These are phyloP conservation scores for Thamnidium elegans DNA, from an alignment of 192 early-diverging fungal genomes.

Conservation along the genomic window DNA sequence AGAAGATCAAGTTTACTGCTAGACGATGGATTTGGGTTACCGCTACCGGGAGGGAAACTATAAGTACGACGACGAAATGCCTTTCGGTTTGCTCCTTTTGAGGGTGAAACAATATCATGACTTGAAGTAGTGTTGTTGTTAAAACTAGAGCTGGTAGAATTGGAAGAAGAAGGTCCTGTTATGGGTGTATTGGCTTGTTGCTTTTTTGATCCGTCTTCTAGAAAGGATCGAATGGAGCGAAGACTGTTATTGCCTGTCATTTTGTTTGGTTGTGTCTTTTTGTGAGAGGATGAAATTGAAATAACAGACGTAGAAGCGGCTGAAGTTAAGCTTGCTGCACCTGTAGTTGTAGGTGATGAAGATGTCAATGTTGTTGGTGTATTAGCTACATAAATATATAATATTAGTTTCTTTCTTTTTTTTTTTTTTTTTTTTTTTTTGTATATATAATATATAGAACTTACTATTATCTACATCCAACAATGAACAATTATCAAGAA, in stretches of 20 bases:
- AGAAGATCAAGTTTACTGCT: neutral
- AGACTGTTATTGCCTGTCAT: conserved; percentile 3
- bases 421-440: no score
- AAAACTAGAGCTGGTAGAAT: neutral
- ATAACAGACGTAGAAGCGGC: no score
- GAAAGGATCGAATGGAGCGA: conserved; percentile 15
- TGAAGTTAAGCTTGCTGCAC: no score
- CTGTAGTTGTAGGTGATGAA: no score
- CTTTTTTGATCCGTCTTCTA: conserved; percentile 5
- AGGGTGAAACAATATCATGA: neutral
- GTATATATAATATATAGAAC: neutral
- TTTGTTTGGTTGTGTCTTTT: conserved; percentile 1
- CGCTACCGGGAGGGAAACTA: conserved; percentile 35
- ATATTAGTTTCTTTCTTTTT: no score
- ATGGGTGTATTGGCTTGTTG: neutral
- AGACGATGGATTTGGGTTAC: neutral
- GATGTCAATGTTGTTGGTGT: no score
- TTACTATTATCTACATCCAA: conserved; percentile 3
- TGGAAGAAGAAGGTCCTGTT: neutral
- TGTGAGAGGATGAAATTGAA: no score
- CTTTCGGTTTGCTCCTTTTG: conserved; percentile 1
- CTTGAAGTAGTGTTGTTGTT: neutral
- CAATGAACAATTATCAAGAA: conserved; percentile 6
- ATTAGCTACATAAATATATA: no score
- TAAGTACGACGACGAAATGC: conserved; percentile 17